Base-by-base conservation (phyloP, 345 rosid genomes). In the Rhizophora apiculata region DNA sequence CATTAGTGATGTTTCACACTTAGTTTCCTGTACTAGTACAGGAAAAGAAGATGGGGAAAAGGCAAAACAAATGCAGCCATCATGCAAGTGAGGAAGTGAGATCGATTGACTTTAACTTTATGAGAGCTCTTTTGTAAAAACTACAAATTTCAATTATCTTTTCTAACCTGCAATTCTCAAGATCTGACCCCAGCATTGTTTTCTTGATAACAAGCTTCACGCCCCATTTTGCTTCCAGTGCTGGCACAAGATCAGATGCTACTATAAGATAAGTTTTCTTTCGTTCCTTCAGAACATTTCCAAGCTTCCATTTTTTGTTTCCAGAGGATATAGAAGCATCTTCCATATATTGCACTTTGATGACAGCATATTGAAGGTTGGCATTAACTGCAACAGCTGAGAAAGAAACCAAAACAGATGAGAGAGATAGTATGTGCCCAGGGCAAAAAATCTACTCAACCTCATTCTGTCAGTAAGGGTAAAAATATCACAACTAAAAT, bases 371-470 rank as follows among this genome's bases (percentile, higher is more conserved):
- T 65, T 88, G 90, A 74, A 94, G 93, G 72, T 88, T 89, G 67
- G 87, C 86, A 81, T 94, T 91, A 75, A 91, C 96, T 11, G 97
- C 98, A 65, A 94, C 97, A 83, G 96, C 98, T 94, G 93, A 73
- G 29, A 18, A 48, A 60, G 74, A 52, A 63, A 39, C 65, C 68
- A 18, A 63, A 69, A 49, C 49, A 5, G 55, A 66, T 58, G 49
- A 46, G 68, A 27, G 59, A 61, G 24, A n/a, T 4, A 19, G 27
- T 30, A 15, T 20, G 22, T 37, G 56, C 55, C 43, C 18, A 18
- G 26, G 32, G 43, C 20, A 31, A 61, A 51, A 8, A 20, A 27
- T 54, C 53, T 36, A 62, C 13, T 54, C n/a, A 26, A 5, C 49
- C 49, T 43, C 49, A 43, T 20, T 51, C 29, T 31, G 20, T 24